Evolutionary conservation across 2,329 filamentous ascomycete genomes (phyloP).

Genomic region (Microascus cirrosus): DNA sequence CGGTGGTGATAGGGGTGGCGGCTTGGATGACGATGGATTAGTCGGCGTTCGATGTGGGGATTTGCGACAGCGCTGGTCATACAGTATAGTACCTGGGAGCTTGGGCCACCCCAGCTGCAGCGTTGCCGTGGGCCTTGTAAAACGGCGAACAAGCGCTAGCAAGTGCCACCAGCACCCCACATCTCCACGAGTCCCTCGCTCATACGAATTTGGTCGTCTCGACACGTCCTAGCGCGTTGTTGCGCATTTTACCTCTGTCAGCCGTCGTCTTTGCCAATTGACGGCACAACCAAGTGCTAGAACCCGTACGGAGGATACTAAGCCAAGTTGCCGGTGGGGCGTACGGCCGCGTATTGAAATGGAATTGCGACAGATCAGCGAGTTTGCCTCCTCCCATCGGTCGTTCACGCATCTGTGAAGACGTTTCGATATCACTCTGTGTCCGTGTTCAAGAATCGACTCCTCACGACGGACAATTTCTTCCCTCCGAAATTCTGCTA

Average conservation of each 20-base stretch:
- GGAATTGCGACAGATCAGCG: neutral
- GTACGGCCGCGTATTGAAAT: neutral
- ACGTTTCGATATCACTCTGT: neutral
- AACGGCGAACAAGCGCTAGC: neutral
- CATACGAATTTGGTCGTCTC: neutral
- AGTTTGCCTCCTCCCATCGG: neutral
- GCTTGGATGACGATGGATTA: too few relatives aligned
- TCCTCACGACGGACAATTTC: neutral
- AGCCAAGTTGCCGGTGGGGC: too few relatives aligned
- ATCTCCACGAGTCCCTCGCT: neutral
- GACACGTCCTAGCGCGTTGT: neutral
- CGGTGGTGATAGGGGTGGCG: too few relatives aligned
- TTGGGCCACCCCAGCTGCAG: neutral
- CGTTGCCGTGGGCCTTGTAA: neutral
- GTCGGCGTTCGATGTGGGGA: neutral
- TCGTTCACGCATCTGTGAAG: neutral
- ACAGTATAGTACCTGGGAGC: too few relatives aligned
- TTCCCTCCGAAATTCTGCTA: neutral
- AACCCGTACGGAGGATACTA: too few relatives aligned
- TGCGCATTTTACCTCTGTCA: neutral
- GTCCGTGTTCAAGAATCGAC: neutral
- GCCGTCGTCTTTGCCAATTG: neutral
- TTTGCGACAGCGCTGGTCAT: too few relatives aligned
- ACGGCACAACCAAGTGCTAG: neutral
- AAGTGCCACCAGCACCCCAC: neutral